phyloP scores from a whole-genome alignment of 441 rosid genomes.

The Brassica hybrid region DNA sequence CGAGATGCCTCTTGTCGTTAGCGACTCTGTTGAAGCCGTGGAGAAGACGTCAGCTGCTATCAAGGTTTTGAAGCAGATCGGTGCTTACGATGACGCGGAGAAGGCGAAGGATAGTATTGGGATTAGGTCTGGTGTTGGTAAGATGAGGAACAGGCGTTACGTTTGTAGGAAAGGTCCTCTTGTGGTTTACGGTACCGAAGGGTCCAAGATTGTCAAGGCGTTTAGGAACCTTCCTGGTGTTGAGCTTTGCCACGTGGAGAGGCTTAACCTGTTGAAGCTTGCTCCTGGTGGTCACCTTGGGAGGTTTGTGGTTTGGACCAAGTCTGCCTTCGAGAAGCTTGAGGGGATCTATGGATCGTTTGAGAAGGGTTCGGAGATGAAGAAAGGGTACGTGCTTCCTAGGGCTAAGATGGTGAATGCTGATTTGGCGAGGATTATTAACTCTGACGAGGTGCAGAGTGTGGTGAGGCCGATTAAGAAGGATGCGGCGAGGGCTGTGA shows the following conservation, averaged over 20 bases:
- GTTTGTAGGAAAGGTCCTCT: slow-evolving; percentile 90
- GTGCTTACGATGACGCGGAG: slow-evolving; percentile 84
- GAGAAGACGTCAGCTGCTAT: slow-evolving; percentile 90
- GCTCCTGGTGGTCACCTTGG: slow-evolving; percentile 99
- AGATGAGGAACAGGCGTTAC: slow-evolving; percentile 87
- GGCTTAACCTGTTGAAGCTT: slow-evolving; percentile 78
- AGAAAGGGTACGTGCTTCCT: slow-evolving; percentile 88
- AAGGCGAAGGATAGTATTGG: slow-evolving; percentile 86
- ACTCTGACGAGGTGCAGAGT: slow-evolving; percentile 95
- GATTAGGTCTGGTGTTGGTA: slow-evolving; percentile 89
- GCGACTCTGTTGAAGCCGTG: slow-evolving; percentile 67
- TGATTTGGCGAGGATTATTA: slow-evolving; percentile 88
- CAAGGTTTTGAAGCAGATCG: slow-evolving; percentile 75
- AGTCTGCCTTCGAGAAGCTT: slow-evolving; percentile 89
- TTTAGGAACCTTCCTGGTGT: slow-evolving; percentile 92
- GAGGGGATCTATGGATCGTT: slow-evolving; percentile 89
- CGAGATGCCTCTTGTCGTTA: slow-evolving; percentile 81
- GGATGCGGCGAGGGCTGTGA: slow-evolving; percentile 69
- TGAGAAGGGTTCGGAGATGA: slow-evolving; percentile 81
- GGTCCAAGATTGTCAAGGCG: slow-evolving; percentile 83
- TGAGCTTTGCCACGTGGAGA: slow-evolving; percentile 82
- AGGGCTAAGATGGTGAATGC: slow-evolving; percentile 93
- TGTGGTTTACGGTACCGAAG: slow-evolving; percentile 79
- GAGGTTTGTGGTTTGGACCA: slow-evolving; percentile 92
- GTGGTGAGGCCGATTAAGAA: slow-evolving; percentile 81